Evolutionary conservation across 257 asterid species (phyloP), one percentile per base, ranked within the genome.

Genomic region (Nicotiana paniculata): DNA sequence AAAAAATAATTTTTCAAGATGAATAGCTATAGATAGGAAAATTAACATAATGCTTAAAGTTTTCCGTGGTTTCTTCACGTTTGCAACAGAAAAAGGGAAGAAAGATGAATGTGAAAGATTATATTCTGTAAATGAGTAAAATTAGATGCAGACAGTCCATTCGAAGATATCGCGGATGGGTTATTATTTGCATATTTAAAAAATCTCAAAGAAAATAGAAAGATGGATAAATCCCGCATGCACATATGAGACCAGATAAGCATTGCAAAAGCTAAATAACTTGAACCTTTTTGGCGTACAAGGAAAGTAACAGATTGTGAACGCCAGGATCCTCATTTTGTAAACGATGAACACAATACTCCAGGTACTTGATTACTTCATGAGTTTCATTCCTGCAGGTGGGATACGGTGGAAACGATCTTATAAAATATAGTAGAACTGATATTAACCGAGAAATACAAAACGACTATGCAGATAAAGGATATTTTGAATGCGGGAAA

Each of bases 311-410:
- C 85, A 96, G 88, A 87, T 96, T 96, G 89, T 96, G 99, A 86
- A 94, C 90, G 68, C 99, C 97, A 51, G 97, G 93, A 90, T 96
- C 99, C 90, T 94, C 98, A 83, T 93, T 96, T 97, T 89, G 99
- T 93, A 96, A 84, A 83, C 95, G 95, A 82, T 92, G 97, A 82
- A 93, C 97, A 82, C 97, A 94, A 85, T 94, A 91, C 85, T 96
- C 99, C 90, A 96, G 82, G 86, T 94, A 96, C 86, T 96, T 96
- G 83, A 96, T 94, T 76, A 96, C 98, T 89, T 96, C 98, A 85
- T 96, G 97, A 58, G 98, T 92, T 93, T 96, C 98, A 84, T 96
- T 96, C 97, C 99, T 96, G 97, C 85, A 86, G 62, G 84, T 39
- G 58, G 58, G 17, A 79, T 35, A 46, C 11, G 30, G 84, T 12